These are phyloP conservation scores for Eucalyptus grandis DNA, from an alignment of 345 rosid genomes.

Conservation along the genomic window DNA sequence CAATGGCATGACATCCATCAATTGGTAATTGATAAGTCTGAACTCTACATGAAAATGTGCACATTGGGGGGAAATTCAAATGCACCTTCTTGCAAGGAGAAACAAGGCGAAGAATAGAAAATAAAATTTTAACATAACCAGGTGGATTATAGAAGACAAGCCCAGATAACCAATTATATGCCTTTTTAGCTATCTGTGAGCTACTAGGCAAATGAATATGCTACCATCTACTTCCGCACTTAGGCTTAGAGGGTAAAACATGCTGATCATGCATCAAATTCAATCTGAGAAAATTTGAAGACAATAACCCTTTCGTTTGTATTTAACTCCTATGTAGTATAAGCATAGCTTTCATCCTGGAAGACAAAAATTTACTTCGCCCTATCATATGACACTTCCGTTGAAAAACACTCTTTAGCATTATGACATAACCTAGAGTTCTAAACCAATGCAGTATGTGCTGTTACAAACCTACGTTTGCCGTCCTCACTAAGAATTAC, in stretches of 20 bases:
- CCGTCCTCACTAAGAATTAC: background rate
- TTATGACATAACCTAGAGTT: background rate
- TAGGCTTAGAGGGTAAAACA: background rate
- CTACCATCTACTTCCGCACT: background rate
- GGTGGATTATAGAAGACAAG: background rate
- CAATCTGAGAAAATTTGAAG: background rate
- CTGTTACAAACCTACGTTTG: background rate
- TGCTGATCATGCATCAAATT: background rate
- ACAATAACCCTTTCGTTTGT: background rate
- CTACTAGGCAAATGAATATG: background rate
- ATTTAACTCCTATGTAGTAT: background rate
- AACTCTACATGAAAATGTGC: background rate
- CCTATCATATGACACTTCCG: background rate
- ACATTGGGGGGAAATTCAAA: background rate
- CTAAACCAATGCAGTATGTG: background rate
- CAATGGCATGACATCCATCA: background rate
- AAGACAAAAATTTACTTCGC: background rate
- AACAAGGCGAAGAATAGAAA: background rate
- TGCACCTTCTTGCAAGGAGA: background rate
- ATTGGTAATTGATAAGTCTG: background rate
- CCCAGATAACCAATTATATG: background rate
- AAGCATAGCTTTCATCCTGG: background rate
- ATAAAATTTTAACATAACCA: background rate
- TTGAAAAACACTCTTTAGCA: background rate
- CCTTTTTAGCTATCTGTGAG: background rate